A percentile compares a stretch with the other conserved stretches of the same genome.
These are phyloP conservation scores for Ceratopteris richardii DNA, from an alignment of 75 land plant genomes.

Conservation along the genomic window DNA sequence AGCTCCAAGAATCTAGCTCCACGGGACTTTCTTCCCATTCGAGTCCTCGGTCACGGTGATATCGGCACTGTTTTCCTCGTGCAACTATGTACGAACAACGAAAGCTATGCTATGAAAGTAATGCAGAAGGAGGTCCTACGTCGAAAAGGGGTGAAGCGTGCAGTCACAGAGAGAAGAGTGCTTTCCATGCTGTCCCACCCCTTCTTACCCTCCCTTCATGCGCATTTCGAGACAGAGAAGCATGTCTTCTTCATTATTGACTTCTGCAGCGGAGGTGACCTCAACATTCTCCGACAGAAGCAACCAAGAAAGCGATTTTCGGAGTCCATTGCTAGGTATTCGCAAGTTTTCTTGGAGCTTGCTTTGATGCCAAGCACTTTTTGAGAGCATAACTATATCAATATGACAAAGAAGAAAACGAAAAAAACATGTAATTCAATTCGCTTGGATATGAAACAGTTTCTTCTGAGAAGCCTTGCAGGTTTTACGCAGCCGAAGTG, in stretches of 20 bases:
- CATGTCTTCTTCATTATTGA: slow-evolving; percentile 17
- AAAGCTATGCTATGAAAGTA: slow-evolving; percentile 30
- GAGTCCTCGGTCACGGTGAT: slow-evolving; percentile 25
- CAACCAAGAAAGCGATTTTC: slow-evolving; percentile 17
- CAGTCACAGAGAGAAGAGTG: slow-evolving; percentile 16
- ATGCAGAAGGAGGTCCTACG: slow-evolving; percentile 27
- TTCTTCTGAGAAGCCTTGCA: too few species aligned
- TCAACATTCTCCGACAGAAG: slow-evolving; percentile 16
- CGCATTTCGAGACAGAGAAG: slow-evolving; percentile 18
- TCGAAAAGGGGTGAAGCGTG: slow-evolving; percentile 11
- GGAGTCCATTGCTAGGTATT: slow-evolving; percentile 15
- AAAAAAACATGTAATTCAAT: too few species aligned
- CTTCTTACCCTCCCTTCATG: slow-evolving; percentile 15
- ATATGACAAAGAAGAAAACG: too few species aligned
- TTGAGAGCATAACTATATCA: too few species aligned
- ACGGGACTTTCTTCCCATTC: slow-evolving; percentile 24
- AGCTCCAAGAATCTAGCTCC: not conserved
- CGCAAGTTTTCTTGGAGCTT: too few species aligned
- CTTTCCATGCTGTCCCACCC: slow-evolving; percentile 15
- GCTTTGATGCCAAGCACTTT: too few species aligned
- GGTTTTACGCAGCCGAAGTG: slow-evolving; percentile 74
- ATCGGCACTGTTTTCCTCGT: slow-evolving; percentile 36
- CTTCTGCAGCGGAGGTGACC: slow-evolving; percentile 28
- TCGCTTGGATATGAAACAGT: too few species aligned
- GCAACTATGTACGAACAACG: not conserved